Base-by-base conservation (phyloP, 2,329 filamentous ascomycete species). In the Penicillium sp. region DNA sequence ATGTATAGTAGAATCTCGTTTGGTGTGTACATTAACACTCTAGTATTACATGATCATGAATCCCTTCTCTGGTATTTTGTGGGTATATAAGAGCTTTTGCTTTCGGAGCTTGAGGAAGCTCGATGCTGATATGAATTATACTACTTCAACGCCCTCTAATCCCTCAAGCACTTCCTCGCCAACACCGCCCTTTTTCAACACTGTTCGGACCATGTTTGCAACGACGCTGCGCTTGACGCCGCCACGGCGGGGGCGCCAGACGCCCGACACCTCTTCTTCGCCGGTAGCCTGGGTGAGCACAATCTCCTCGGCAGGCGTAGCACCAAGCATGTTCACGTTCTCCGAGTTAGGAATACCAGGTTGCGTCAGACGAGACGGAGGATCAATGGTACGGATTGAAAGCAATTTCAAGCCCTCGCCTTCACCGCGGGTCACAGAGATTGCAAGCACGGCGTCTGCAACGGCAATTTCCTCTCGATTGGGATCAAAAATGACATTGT, bases 401-500 rank as follows among this genome's bases (percentile, higher is more conserved):
- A 91, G 73, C 10, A 92, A 71, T 51, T 81, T 81, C 52, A 90
- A 70, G 46, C 80, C 76, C 29, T 68, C 70, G 1, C 69, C 58
- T 13, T 52, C 57, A 23, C 64, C 60, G 18, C 69, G 65, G 4
- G 84, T 84, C 31, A 95, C 81, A 0, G 91, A 95, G 5, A 97
- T 83, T 1, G 93, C 94, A 42, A 97, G 79, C 3, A 94, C 89
- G 12, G 87, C 85, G 66, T 97, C 93, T 1, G 94, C 94, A 4
- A 97, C 93, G 2, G 91, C 89, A 15, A 99, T 85, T 72, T 99
- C 94, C 70, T 96, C 92, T 61, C 87, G 86, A 47, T 85, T 87
- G 0, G 94, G 93, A 70, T 99, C 94, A 75, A 97, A 96, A 59
- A 99, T 88, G 73, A 96, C 86, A 70, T 94, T 97, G 53, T 87